Percentiles rank a stretch among this genome's conserved stretches.
These are phyloP conservation scores for Paulownia fortunei DNA, from an alignment of 257 asterid species.

Conservation along the genomic window DNA sequence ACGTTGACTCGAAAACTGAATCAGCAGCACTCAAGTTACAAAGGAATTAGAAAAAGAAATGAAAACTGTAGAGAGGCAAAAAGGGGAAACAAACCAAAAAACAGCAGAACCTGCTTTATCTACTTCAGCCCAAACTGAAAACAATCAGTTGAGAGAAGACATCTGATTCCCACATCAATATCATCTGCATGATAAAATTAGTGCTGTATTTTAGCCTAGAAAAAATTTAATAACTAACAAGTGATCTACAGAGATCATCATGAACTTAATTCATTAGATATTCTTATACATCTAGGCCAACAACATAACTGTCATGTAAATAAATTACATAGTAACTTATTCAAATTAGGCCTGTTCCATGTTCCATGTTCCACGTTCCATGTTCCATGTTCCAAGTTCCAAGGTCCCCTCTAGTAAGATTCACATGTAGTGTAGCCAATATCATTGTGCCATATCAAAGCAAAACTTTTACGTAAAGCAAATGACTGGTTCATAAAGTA, in stretches of 20 bases:
- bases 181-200: conserved; percentile 20
- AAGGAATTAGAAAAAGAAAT: not conserved
- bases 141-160: not conserved
- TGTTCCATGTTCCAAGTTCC: not conserved
- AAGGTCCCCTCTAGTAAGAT: not conserved
- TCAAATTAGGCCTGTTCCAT: not conserved
- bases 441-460: not conserved
- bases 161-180: conserved; percentile 19
- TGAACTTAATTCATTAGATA: not conserved
- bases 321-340: not conserved
- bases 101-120: not conserved
- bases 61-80: not conserved
- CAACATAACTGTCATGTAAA: not conserved
- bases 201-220: conserved; percentile 5
- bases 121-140: conserved; percentile 14
- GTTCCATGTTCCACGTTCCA: too few species aligned
- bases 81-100: conserved; percentile 17
- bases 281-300: not conserved
- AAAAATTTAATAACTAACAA: not conserved
- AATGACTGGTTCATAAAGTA: not conserved
- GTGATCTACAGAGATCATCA: not conserved
- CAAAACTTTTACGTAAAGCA: not conserved
- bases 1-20: not conserved
- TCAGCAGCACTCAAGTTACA: not conserved
- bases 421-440: not conserved